These are phyloP conservation scores for Pseudoscleropodium purum DNA, from an alignment of 225 moss, liverwort and hornwort genomes.

Conservation along the genomic window DNA sequence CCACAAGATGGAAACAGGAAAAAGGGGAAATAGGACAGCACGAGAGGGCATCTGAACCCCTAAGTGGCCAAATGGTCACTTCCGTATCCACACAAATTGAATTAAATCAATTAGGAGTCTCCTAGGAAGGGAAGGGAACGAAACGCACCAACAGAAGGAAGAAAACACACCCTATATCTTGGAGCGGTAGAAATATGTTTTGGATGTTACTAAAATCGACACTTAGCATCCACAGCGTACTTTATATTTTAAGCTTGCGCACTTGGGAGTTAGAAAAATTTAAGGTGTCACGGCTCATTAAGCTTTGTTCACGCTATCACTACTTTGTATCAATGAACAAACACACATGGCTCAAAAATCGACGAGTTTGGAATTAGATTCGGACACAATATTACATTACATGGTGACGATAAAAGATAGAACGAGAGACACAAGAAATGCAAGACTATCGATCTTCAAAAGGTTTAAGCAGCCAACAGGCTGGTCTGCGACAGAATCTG, in stretches of 20 bases:
- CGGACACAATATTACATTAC: neutral
- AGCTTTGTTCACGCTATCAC: neutral
- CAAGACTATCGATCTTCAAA: neutral
- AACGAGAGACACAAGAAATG: neutral
- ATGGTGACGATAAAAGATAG: neutral
- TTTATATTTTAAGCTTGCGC: neutral
- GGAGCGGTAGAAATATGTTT: neutral
- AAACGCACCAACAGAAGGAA: neutral
- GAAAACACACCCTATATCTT: neutral
- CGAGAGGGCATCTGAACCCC: neutral
- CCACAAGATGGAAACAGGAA: neutral
- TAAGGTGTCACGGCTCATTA: neutral
- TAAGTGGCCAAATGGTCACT: too few relatives aligned
- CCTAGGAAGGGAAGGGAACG: neutral
- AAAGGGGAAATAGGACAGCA: neutral
- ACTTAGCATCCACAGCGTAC: neutral
- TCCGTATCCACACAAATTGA: neutral
- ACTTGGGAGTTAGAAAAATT: neutral
- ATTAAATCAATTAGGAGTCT: too few relatives aligned
- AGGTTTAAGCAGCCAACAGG: neutral
- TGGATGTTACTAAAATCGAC: neutral
- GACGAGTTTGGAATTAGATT: neutral
- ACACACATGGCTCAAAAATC: neutral
- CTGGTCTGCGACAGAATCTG: neutral
- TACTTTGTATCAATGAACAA: neutral